Percentiles rank a stretch among this genome's conserved stretches.
These are phyloP conservation scores for Neurospora discreta DNA, from an alignment of 495 filamentous ascomycete genomes.

Conservation along the genomic window DNA sequence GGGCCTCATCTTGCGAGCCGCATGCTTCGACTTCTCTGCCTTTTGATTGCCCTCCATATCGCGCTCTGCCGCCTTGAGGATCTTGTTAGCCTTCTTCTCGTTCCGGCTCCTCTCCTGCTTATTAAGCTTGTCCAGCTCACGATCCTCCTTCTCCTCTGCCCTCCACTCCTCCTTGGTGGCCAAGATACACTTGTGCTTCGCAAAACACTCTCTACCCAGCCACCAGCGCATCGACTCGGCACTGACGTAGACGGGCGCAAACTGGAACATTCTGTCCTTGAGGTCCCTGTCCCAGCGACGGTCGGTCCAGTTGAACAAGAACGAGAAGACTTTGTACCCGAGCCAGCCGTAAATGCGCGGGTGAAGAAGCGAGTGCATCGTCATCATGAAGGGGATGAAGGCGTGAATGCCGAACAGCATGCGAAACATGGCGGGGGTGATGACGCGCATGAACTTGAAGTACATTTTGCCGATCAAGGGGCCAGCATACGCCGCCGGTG, in stretches of 20 bases:
- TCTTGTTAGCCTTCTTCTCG: slow-evolving; percentile 1
- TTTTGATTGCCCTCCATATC: slow-evolving; percentile 4
- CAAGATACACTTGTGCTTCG: slow-evolving; percentile 83
- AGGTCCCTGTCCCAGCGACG: slow-evolving; percentile 73
- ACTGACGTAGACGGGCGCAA: slow-evolving; percentile 81
- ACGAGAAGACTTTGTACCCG: slow-evolving; percentile 83
- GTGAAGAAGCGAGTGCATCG: slow-evolving; percentile 56
- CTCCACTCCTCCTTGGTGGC: slow-evolving; percentile 58
- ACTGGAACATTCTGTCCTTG: slow-evolving; percentile 78
- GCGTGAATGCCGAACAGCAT: slow-evolving; percentile 86
- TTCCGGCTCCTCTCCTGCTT: neutral
- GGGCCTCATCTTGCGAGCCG: slow-evolving; percentile 15
- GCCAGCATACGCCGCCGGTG: slow-evolving; percentile 85
- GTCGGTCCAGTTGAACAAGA: slow-evolving; percentile 86
- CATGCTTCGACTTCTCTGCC: slow-evolving; percentile 2
- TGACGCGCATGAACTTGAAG: slow-evolving; percentile 82
- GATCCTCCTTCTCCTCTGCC: slow-evolving; percentile 54
- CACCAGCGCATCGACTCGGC: slow-evolving; percentile 94
- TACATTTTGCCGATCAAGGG: slow-evolving; percentile 78
- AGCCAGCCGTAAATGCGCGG: slow-evolving; percentile 66
- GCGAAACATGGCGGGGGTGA: slow-evolving; percentile 66
- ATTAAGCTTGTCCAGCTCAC: slow-evolving; percentile 15
- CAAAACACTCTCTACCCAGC: slow-evolving; percentile 85
- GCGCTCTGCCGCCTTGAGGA: slow-evolving; percentile 4
- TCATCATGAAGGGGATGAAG: slow-evolving; percentile 94